Conservation (phyloP, 805 yeast species). For the Babjeviella inositovora region DNA sequence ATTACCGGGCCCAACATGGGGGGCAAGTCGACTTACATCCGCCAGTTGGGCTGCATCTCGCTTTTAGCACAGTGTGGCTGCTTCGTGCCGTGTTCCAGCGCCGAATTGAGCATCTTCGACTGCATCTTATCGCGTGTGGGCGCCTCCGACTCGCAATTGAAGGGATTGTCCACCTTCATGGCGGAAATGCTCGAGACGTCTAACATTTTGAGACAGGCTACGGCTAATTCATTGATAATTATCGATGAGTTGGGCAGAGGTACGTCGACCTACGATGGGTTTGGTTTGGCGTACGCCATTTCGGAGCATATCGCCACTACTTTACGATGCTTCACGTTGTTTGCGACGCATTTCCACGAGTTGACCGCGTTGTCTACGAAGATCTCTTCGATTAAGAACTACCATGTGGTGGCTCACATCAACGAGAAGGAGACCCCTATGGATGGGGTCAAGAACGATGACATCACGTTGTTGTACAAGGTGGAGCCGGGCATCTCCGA, state of each 20-base stretch:
- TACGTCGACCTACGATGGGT: constrained; percentile 86
- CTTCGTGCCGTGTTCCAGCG: constrained; percentile 63
- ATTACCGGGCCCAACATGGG: constrained; percentile 98
- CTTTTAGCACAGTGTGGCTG: constrained; percentile 84
- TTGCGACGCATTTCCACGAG: constrained; percentile 98
- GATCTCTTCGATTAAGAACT: constrained; percentile 50
- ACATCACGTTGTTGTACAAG: constrained; percentile 76
- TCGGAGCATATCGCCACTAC: constrained; percentile 67
- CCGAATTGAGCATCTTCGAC: constrained; percentile 76
- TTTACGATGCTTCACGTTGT: constrained; percentile 65
- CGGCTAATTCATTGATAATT: constrained; percentile 64
- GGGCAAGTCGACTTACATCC: constrained; percentile 85
- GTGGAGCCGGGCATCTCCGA: constrained; percentile 96
- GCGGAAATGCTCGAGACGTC: constrained; percentile 95
- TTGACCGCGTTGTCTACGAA: constrained; percentile 64
- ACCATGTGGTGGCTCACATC: constrained; percentile 89
- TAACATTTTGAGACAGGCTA: constrained; percentile 67
- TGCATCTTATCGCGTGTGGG: constrained; percentile 95
- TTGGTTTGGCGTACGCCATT: constrained; percentile 95
- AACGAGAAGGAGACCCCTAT: constrained; percentile 23
- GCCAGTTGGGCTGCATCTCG: constrained; percentile 80
- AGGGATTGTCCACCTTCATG: constrained; percentile 94
- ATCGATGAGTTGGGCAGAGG: constrained; percentile 96
- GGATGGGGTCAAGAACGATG: constrained; percentile 16
- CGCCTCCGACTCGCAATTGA: constrained; percentile 94